Base-by-base conservation (phyloP, 805 yeast species). In the Komagataella ulmi region DNA sequence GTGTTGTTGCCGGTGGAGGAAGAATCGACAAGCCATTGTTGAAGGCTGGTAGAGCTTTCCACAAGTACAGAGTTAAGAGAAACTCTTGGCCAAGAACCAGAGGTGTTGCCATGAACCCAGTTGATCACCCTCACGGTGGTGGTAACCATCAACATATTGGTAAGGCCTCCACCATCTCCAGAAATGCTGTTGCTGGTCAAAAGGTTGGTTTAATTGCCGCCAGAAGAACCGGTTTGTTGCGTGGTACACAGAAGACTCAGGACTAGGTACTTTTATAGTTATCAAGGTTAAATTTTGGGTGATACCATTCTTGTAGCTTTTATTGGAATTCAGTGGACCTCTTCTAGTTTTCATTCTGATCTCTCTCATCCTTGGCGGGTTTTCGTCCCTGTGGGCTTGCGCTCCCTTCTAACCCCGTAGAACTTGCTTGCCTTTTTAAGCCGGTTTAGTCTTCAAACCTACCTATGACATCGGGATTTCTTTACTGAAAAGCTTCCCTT, bases 61-160 rank as follows among this genome's bases (percentile, higher is more conserved):
- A 91, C 90, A 91, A 91, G 83, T 90, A 85, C 93, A 90, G 77
- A 79, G 96, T 90, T 70, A 93, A 93, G 95, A 84, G 98, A 81
- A 89, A 93, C 96, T 88, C 96, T 63, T 93, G 98, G 98, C 99
- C 99, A 79, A 90, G 88, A 87, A 93, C 98, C 72, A 89, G 98
- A 83, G 99, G 98, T 91, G 98, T 91, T 74, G 99, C 99, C 75
- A 91, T 93, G 99, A 91, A 91, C 82, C 98, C 98, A 76, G 99
- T 91, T 75, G 99, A 91, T 76, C 99, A 91, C 83, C 99, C 99
- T 75, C 99, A 91, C 77, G 99, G 99, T 88, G 98, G 99, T 91
- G 99, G 99, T 91, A 90, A 90, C 96, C 98, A 91, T 79, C 98
- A 91, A 83, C 98, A 91, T 77, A 91, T 90, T 80, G 98, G 98